phyloP scores from a whole-genome alignment of 306 rosid species.

The Cicer cuneatum region DNA sequence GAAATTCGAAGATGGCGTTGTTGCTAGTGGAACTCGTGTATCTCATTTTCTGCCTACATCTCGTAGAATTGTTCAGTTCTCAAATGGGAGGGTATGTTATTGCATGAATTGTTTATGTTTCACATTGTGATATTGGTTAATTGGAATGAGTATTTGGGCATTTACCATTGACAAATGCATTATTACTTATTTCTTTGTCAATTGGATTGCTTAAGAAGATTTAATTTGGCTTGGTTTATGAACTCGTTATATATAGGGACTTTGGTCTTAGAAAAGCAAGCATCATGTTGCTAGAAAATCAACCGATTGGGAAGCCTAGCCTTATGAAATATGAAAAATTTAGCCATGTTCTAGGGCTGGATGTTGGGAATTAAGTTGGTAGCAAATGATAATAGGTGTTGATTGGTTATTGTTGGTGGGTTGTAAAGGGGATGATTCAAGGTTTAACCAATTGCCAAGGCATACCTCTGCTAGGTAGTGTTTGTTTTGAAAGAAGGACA shows the following conservation, averaged over 20 bases:
- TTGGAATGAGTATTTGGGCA: slow-evolving; percentile 24
- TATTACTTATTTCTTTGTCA: slow-evolving; percentile 20
- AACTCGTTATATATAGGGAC: slow-evolving; percentile 15
- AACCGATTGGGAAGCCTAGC: not conserved
- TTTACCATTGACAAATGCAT: slow-evolving; percentile 19
- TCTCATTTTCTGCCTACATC: slow-evolving; percentile 96
- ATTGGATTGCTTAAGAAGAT: not conserved
- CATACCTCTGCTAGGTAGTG: not conserved
- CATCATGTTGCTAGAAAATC: slow-evolving; percentile 20
- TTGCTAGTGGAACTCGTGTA: slow-evolving; percentile 64
- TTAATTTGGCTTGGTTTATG: slow-evolving; percentile 6
- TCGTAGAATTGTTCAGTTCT: slow-evolving; percentile 90
- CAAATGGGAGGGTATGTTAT: slow-evolving; percentile 86
- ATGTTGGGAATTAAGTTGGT: slow-evolving; percentile 27
- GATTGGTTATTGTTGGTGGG: too few species aligned
- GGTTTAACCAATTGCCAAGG: slow-evolving; percentile 21
- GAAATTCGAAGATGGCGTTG: slow-evolving; percentile 72
- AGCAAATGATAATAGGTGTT: slow-evolving; percentile 27
- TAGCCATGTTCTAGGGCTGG: slow-evolving; percentile 1
- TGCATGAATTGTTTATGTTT: slow-evolving; percentile 5
- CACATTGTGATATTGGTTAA: not conserved
- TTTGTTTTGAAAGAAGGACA: slow-evolving; percentile 4
- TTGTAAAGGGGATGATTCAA: slow-evolving; percentile 2
- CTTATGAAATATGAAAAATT: not conserved
- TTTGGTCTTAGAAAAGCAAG: slow-evolving; percentile 12